phyloP scores from a whole-genome alignment of 768 basidiomycete species.

The Tylopilus subfusipes region DNA sequence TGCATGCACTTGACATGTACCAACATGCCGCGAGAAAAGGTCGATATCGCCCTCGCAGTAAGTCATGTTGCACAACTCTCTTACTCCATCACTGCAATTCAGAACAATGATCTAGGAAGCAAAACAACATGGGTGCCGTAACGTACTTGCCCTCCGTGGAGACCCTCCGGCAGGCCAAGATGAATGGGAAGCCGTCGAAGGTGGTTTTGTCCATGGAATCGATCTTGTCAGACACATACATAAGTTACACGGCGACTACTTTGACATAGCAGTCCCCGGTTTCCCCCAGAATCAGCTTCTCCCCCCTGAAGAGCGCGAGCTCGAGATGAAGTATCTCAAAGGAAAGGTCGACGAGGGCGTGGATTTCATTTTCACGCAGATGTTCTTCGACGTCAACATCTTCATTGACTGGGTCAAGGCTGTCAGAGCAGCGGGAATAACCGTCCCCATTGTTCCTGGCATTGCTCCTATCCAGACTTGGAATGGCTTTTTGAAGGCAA shows the following conservation, averaged over 20 bases:
- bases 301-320: slow-evolving; percentile 66
- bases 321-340: slow-evolving; percentile 83
- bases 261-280: slow-evolving; percentile 91
- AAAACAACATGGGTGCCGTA: slow-evolving; percentile 83
- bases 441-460: slow-evolving; percentile 88
- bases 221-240: slow-evolving; percentile 92
- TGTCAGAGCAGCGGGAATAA: slow-evolving; percentile 81
- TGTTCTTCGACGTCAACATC: slow-evolving; percentile 93
- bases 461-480: slow-evolving; percentile 94
- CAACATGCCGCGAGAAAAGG: slow-evolving; percentile 95
- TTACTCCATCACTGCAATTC: slow-evolving; percentile 1
- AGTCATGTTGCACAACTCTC: slow-evolving; percentile 29
- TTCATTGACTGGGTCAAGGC: slow-evolving; percentile 90
- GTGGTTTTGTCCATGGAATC: slow-evolving; percentile 85
- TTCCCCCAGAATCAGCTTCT: slow-evolving; percentile 83
- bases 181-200: slow-evolving; percentile 90
- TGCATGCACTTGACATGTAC: slow-evolving; percentile 99
- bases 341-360: slow-evolving; percentile 89
- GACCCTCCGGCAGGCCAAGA: slow-evolving; percentile 88
- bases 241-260: slow-evolving; percentile 80
- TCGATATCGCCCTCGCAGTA: slow-evolving; percentile 86
- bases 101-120: slow-evolving; percentile 61
- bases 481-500: slow-evolving; percentile 89
- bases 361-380: slow-evolving; percentile 94
- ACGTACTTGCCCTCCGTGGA: slow-evolving; percentile 89